Base-by-base conservation (phyloP, 1,139 yeast genomes). In the Wickerhamomyces sp. region DNA sequence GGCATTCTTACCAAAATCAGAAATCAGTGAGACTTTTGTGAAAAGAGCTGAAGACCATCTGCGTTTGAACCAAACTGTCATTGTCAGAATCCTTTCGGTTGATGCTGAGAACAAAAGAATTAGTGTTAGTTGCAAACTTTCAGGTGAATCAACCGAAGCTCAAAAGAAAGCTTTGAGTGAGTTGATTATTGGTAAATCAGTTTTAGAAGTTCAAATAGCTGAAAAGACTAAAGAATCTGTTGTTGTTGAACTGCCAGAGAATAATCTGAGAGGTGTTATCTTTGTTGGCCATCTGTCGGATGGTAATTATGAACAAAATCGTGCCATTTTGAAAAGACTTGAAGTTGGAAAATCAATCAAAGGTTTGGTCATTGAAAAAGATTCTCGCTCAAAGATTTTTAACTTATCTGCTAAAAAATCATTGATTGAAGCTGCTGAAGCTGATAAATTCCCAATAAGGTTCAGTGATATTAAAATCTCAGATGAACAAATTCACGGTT, bases 11-110 rank as follows among this genome's bases (percentile, higher is more conserved):
- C 97, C 97, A 30, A 78, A 81, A 48, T 70, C 81, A 41, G 97
- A 92, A 65, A 86, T 92, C 52, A 84, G 95, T 39, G 97, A 92
- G 63, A 82, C 96, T 2, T 86, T 76, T 58, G 92, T 89, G 35
- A 72, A 71, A 42, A 78, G 78, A 40, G 89, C 96, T 16, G 77
- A 76, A 51, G 95, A 89, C 47, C 84, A 82, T 60, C 73, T 90
- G 54, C 79, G 78, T 48, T 57, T 86, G 19, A 96, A 96, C 3
- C 98, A 92, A 64, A 83, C 96, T 5, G 82, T 92, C 32, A 68
- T 72, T 26, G 94, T 86, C 7, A 77, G 82, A 51, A 68, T 92
- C 22, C 55, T 81, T 34, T 66, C 69, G 30, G 76, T 82, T 33
- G 80, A 84, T 48, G 61, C 70, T 20, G 78, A 72, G 14, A 67